These are phyloP conservation scores for Aspergillus incahuasiensis DNA, from an alignment of 495 filamentous ascomycete species.

Conservation along the genomic window DNA sequence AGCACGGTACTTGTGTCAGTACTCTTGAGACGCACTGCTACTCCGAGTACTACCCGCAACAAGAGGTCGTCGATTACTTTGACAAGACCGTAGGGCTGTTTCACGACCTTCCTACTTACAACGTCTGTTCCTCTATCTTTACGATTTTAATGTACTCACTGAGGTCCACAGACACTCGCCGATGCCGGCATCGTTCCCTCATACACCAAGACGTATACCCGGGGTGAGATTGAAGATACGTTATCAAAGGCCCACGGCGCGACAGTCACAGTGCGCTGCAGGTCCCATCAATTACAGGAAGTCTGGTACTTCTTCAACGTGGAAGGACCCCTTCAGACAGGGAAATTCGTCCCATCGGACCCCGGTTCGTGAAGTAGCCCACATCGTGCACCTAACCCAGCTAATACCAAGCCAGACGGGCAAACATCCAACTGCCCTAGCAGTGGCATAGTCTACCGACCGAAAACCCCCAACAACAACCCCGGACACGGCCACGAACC, in stretches of 20 bases:
- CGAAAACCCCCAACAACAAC: conserved; percentile 46
- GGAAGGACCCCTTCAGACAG: conserved; percentile 68
- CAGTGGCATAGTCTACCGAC: conserved; percentile 60
- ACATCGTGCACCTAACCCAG: not conserved
- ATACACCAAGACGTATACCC: conserved; percentile 50
- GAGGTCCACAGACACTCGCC: conserved; percentile 33
- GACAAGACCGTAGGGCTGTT: conserved; percentile 53
- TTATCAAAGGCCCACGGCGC: conserved; percentile 61
- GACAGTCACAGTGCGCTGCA: conserved; percentile 66
- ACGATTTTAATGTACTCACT: no score
- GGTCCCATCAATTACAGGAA: conserved; percentile 58
- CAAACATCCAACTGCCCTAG: conserved; percentile 58
- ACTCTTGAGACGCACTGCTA: conserved; percentile 71
- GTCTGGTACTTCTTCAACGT: conserved; percentile 86
- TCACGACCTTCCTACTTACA: conserved; percentile 39
- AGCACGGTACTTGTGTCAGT: conserved; percentile 65
- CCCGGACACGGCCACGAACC: conserved; percentile 26
- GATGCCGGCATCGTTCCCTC: conserved; percentile 47
- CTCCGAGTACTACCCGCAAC: conserved; percentile 53
- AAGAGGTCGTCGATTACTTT: conserved; percentile 59
- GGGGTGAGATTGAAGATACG: conserved; percentile 56
- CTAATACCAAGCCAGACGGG: conserved; percentile 41
- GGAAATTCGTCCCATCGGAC: conserved; percentile 62
- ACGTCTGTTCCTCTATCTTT: conserved; percentile 24
- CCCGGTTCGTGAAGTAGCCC: conserved; percentile 43